These are phyloP conservation scores for Gynochthodes officinalis DNA, from an alignment of 257 asterid species.

Conservation along the genomic window DNA sequence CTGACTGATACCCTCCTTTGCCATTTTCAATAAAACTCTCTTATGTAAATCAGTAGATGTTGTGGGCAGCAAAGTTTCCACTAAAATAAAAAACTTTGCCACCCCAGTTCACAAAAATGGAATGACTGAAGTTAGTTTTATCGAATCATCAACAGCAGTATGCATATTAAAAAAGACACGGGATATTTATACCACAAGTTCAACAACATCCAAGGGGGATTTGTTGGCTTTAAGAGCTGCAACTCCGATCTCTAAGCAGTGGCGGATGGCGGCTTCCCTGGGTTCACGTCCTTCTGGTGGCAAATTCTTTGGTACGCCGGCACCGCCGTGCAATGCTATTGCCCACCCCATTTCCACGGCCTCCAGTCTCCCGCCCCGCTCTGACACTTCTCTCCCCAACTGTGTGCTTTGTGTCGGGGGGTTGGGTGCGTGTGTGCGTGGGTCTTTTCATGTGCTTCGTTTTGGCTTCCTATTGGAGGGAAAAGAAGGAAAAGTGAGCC, in stretches of 20 bases:
- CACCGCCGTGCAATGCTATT: constrained; percentile 92
- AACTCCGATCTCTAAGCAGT: constrained; percentile 68
- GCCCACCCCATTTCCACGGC: constrained; percentile 81
- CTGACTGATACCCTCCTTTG: too few species aligned
- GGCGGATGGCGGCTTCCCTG: constrained; percentile 64
- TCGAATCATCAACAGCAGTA: background rate
- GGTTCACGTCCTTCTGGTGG: constrained; percentile 65
- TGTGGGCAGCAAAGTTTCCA: background rate
- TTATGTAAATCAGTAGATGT: too few species aligned
- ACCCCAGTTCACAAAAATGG: background rate
- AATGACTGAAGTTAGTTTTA: background rate
- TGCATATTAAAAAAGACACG: background rate
- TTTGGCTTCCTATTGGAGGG: background rate
- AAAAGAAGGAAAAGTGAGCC: background rate
- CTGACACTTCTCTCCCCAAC: background rate
- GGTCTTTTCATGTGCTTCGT: too few species aligned
- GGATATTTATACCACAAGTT: constrained; percentile 58
- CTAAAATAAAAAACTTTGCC: background rate
- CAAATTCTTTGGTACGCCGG: constrained; percentile 69
- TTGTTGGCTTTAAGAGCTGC: constrained; percentile 67
- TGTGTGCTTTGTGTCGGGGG: background rate
- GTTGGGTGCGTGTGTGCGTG: background rate
- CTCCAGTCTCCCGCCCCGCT: background rate
- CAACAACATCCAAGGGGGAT: constrained; percentile 87
- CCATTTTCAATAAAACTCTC: too few species aligned